phyloP scores from a whole-genome alignment of 2,329 filamentous ascomycete species.

The Pestalotiopsis sp. region DNA sequence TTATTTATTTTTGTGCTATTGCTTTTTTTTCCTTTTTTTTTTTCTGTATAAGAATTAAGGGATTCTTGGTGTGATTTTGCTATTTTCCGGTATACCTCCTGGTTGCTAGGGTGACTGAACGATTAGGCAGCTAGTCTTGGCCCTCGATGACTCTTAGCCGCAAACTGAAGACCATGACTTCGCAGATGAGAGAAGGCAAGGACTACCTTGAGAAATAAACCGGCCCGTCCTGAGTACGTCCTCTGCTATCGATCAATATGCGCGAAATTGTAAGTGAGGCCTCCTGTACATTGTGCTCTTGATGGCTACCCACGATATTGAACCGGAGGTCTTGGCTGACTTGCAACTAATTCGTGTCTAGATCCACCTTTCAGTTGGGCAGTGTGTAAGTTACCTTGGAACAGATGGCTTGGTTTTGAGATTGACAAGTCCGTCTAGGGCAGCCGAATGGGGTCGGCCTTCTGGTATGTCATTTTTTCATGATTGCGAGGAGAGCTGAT shows the following conservation, averaged over 20 bases:
- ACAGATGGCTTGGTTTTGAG: background rate
- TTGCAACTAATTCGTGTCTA: background rate
- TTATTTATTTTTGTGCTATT: too few relatives aligned
- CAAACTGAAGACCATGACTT: background rate
- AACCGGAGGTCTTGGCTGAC: background rate
- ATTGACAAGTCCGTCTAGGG: conserved; percentile 58
- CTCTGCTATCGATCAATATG: background rate
- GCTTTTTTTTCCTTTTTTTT: too few relatives aligned
- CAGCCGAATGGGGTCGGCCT: conserved; percentile 99
- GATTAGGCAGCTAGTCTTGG: background rate
- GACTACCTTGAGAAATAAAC: background rate
- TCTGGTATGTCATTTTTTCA: conserved; percentile 68
- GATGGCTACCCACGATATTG: background rate
- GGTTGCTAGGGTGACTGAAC: background rate
- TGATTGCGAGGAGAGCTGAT: background rate
- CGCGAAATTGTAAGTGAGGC: background rate
- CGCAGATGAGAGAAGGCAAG: background rate
- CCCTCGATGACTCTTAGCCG: background rate
- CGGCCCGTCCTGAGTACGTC: background rate
- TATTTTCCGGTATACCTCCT: background rate
- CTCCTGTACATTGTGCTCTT: background rate
- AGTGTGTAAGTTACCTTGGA: background rate
- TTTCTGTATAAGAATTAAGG: too few relatives aligned
- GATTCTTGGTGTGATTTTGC: too few relatives aligned
- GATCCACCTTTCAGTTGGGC: background rate